phyloP scores from a whole-genome alignment of 1,139 yeast genomes.

The Blastobotrys serpentis region DNA sequence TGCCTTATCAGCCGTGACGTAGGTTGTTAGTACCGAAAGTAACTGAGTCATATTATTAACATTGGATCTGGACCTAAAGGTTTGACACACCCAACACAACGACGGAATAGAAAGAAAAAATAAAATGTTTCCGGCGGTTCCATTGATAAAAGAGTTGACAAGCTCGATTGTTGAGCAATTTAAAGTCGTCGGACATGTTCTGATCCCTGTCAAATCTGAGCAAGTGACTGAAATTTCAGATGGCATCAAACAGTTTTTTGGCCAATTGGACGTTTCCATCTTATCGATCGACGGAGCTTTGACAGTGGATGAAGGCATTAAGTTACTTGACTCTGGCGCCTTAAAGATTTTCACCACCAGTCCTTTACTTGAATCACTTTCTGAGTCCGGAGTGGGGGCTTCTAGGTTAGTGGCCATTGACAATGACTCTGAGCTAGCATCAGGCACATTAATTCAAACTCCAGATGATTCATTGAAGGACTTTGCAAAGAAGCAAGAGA shows the following conservation, averaged over 20 bases:
- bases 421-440: slow-evolving; percentile 5
- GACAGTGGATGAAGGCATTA: slow-evolving; percentile 16
- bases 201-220: slow-evolving; percentile 12
- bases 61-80: no score
- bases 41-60: background rate
- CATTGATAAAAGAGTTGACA: slow-evolving; percentile 13
- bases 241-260: slow-evolving; percentile 14
- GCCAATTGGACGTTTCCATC: slow-evolving; percentile 14
- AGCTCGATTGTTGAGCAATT: slow-evolving; percentile 11
- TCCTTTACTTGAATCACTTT: slow-evolving; percentile 7
- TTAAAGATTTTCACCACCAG: slow-evolving; percentile 12
- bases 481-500: slow-evolving; percentile 15
- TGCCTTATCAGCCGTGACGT: background rate
- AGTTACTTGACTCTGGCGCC: slow-evolving; percentile 20
- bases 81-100: background rate
- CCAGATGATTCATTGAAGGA: background rate
- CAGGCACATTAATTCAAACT: slow-evolving; percentile 11
- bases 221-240: background rate
- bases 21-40: no score
- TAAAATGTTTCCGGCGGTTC: slow-evolving; percentile 19
- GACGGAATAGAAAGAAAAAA: background rate
- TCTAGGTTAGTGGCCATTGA: slow-evolving; percentile 15
- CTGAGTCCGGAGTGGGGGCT: slow-evolving; percentile 17
- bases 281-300: slow-evolving; percentile 12
- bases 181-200: slow-evolving; percentile 18